Conservation (phyloP, 768 basidiomycete species). For the Rickenella mellea region DNA sequence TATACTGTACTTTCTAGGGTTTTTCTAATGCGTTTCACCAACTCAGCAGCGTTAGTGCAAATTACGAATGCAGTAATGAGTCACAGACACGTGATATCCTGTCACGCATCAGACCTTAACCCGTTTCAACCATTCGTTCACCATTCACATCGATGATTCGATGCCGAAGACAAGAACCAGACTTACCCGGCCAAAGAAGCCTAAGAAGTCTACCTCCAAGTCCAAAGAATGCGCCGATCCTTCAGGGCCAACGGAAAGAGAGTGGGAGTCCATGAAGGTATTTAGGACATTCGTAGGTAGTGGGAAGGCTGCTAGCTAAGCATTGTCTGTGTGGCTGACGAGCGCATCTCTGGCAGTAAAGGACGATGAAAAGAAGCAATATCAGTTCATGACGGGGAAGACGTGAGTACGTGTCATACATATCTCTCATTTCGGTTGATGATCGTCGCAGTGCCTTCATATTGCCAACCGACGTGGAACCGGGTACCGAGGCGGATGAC, state of each 20-base stretch:
- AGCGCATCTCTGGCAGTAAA: conserved; percentile 4
- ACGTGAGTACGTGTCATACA: conserved; percentile 20
- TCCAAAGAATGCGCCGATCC: conserved; percentile 1
- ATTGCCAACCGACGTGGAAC: conserved; percentile 24
- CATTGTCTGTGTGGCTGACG: neutral
- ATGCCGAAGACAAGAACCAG: neutral
- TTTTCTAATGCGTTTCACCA: too few species aligned
- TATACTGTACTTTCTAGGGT: too few species aligned
- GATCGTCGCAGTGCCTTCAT: conserved; percentile 27
- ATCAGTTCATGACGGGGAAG: conserved; percentile 23
- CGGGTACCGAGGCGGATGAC: conserved; percentile 17
- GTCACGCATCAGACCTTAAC: too few species aligned
- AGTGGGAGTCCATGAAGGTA: conserved; percentile 13
- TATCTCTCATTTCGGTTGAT: neutral
- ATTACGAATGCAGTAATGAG: too few species aligned
- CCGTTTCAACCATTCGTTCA: too few species aligned
- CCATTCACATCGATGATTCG: too few species aligned
- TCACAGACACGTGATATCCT: too few species aligned
- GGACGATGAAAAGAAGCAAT: conserved; percentile 19
- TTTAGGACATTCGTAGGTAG: conserved; percentile 14
- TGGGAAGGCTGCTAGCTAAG: neutral
- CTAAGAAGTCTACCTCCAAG: conserved; percentile 4
- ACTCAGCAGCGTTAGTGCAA: too few species aligned
- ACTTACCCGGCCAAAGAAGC: neutral
- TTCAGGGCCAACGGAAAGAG: conserved; percentile 8